phyloP scores from a whole-genome alignment of 2,329 filamentous ascomycete species.

The Neonectria sp. region DNA sequence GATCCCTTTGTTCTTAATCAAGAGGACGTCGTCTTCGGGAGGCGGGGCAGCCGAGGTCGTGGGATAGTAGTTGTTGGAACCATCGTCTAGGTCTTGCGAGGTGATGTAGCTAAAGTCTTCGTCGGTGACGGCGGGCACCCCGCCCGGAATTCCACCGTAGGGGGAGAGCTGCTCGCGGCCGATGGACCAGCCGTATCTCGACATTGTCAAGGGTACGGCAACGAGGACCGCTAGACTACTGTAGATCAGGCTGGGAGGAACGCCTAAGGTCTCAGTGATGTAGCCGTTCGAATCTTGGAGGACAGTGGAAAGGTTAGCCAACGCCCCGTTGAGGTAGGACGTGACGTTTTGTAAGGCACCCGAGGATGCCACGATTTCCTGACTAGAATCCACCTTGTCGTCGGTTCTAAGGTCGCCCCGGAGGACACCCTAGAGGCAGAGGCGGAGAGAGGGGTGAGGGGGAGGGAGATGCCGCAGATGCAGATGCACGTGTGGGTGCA shows the following conservation, averaged over 20 bases:
- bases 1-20: conserved; percentile 77
- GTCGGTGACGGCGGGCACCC: conserved; percentile 76
- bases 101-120: conserved; percentile 88
- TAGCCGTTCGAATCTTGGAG: conserved; percentile 67
- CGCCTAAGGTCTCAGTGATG: conserved; percentile 65
- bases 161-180: conserved; percentile 65
- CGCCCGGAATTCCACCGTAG: conserved; percentile 64
- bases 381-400: conserved; percentile 75
- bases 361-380: conserved; percentile 71
- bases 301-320: conserved; percentile 64
- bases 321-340: conserved; percentile 69
- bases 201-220: conserved; percentile 68
- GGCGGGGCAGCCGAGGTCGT: conserved; percentile 53
- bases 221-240: conserved; percentile 66
- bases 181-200: conserved; percentile 67
- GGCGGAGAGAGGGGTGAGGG: conserved; percentile 41
- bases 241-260: conserved; percentile 65
- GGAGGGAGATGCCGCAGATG: conserved; percentile 27
- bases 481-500: conserved; percentile 27
- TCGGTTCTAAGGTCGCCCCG: conserved; percentile 54
- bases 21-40: conserved; percentile 77
- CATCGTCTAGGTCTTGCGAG: conserved; percentile 76
- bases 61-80: conserved; percentile 58
- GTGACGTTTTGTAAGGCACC: conserved; percentile 75
- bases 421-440: conserved; percentile 54